Evolutionary conservation across 179 eudicot genomes (phyloP), one percentile per base, ranked within the genome.

Genomic region (Beta corolliflora): DNA sequence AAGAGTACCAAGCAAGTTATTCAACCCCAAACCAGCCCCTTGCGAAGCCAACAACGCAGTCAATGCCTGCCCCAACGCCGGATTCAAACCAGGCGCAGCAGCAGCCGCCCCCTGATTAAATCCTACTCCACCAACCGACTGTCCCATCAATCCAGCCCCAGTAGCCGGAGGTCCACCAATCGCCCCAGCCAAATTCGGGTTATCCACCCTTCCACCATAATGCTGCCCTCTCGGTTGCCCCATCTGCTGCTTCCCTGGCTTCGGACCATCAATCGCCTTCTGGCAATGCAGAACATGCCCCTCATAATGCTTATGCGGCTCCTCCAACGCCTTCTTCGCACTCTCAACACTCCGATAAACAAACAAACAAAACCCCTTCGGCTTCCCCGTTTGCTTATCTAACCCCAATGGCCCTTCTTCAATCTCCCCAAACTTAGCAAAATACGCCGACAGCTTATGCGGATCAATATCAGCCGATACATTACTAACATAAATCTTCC

Each of bases 391-490:
- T 13, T 84, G 88, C 83, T 89, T 93, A 66, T 94, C 98, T 36
- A 94, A 82, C 19, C 98, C 98, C 67, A 94, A 75, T 0, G 98
- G 98, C 64, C 98, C 98, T 1, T 94, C 98, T 77, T 94, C 98
- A 77, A 94, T 90, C 86, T 94, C 98, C 46, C 98, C 98, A 85
- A 61, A 94, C 83, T 88, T 89, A 0, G 88, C 78, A 73, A 94
- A 94, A 79, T 75, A 94, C 53, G 84, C 88, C 0, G 86, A 71
- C 23, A 94, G 67, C 81, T 90, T 92, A 21, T 77, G 81, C 0
- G 91, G 88, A 44, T 94, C 97, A 31, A 94, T 54, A 36, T 94
- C 97, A 0, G 97, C 86, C 0, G 92, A 82, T 60, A 94, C 98
- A 83, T 94, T 94, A 58, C 97, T 93, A n/a, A 94, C 92, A 68